Base-by-base conservation (phyloP, 805 yeast genomes). In the Yarrowia keelungensis region DNA sequence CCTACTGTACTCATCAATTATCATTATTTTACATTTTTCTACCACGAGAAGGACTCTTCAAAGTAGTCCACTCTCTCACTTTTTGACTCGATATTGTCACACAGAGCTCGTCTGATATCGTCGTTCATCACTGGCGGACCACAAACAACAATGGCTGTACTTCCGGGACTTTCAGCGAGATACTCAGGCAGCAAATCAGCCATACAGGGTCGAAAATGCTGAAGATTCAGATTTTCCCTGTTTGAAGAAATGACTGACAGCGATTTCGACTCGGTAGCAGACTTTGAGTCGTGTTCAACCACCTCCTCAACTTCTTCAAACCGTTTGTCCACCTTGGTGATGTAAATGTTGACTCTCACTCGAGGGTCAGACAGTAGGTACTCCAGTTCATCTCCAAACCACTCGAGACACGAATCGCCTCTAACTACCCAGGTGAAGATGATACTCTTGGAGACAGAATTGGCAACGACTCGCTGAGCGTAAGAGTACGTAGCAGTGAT, bases 11-110 rank as follows among this genome's bases (percentile, higher is more conserved):
- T 42, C 46, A 42, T 42, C 8, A 14, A 12, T 49, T 8, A 32
- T 32, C 14, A 26, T 49, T 32, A 49, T 4, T 12, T 49, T 11
- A 47, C 53, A 8, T 32, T 16, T 26, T 15, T 14, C 45, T 74
- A 86, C 94, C 94, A 89, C 14, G 84, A 81, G 78, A 89, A 91
- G 53, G 88, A 79, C 75, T 89, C 92, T 75, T 90, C 95, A 74
- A 81, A 85, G 74, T 85, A 86, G 69, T 89, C 91, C 19, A 90
- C 82, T 66, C 89, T 79, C 61, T 82, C 79, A 1, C 78, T 76
- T 26, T 81, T 77, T 38, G 76, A 70, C 14, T 77, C 76, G 35
- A 88, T 75, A 53, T 81, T 76, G 10, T 77, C 72, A 0, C 83
- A 80, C 5, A 87, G 83, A 5, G 82, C 75, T 47, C 79, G 74